Evolutionary conservation across 23 red algal genomes (phyloP).

Genomic region (Gracilaria domingensis): DNA sequence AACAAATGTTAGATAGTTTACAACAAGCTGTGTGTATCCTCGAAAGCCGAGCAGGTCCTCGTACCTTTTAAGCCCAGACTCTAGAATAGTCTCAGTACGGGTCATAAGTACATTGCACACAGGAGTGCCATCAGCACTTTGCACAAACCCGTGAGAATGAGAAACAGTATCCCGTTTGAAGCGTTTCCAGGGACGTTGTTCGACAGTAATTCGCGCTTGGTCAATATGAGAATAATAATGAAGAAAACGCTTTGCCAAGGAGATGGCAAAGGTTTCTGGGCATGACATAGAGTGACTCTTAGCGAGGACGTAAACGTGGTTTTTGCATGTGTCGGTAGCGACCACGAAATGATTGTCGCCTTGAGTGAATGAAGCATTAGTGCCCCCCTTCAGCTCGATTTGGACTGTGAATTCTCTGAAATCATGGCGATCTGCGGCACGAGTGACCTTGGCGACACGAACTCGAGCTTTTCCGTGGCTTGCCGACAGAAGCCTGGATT

Average conservation of each 20-base stretch:
- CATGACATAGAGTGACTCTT: slow-evolving; percentile 53
- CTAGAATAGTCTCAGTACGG: neutral
- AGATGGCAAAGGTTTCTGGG: slow-evolving; percentile 76
- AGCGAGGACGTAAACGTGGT: slow-evolving; percentile 81
- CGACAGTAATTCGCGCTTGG: slow-evolving; percentile 1
- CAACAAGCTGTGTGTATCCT: neutral
- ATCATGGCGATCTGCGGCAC: slow-evolving; percentile 26
- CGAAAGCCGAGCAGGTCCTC: neutral
- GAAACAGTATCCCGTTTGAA: slow-evolving; percentile 22
- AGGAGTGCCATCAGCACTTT: slow-evolving; percentile 26
- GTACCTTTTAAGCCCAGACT: slow-evolving; percentile 28
- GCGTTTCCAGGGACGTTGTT: slow-evolving; percentile 70
- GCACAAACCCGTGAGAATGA: slow-evolving; percentile 78
- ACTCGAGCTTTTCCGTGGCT: slow-evolving; percentile 83
- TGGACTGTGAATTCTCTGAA: slow-evolving; percentile 66
- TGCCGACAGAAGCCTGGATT: neutral
- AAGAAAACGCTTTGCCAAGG: slow-evolving; percentile 66
- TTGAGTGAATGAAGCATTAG: slow-evolving; percentile 58
- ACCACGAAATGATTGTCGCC: slow-evolving; percentile 87
- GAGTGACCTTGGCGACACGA: slow-evolving; percentile 75
- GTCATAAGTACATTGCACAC: slow-evolving; percentile 9
- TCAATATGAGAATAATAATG: slow-evolving; percentile 56
- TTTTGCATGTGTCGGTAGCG: slow-evolving; percentile 92
- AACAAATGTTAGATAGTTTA: neutral
- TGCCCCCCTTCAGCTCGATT: slow-evolving; percentile 79